Base-by-base conservation (phyloP, 1,284 basidiomycete species). In the Leccinum solheimii region DNA sequence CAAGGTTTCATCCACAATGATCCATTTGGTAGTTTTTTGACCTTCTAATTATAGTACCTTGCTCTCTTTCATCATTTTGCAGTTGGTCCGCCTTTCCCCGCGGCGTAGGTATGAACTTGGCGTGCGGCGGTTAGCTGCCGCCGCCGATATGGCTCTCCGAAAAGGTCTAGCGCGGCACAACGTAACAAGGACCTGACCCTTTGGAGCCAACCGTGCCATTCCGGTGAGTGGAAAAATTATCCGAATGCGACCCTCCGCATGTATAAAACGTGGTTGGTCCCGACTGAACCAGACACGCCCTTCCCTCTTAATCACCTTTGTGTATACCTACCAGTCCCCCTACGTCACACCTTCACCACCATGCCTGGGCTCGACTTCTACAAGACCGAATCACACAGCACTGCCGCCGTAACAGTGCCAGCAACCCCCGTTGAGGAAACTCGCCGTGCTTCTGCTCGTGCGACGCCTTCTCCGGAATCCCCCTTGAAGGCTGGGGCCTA, bases 291-390 rank as follows among this genome's bases (percentile, higher is more conserved):
- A 13, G 36, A 3, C 52, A 14, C 59, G 30, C 30, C 57, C 48
- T 57, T 48, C 48, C 26, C 38, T 50, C 63, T 61, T 67, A 71
- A 64, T 63, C 61, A 60, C 6, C 53, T n/a, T 55, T 73, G 69
- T 70, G 63, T 64, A 72, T 73, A 72, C 62, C 40, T 13, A 50
- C 66, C 57, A 56, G 0, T 55, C 5, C 34, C 30, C 19, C 45
- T 49, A 60, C 62, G 19, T 49, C 63, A 65, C 36, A 59, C 32
- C n/a, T 19, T 63, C 45, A 43, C 57, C 23, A 70, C 66, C 59
- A 81, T 80, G 79, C 79, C 80, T 62, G 80, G 79, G 43, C 76
- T 80, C 59, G 79, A 80, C 56, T 76, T 75, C 59, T 76, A 75
- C 72, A 77, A 71, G 50, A 68, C 67, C 58, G 69, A 73, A 59